These are phyloP conservation scores for Striga asiatica DNA, from an alignment of 257 asterid species.

Conservation along the genomic window DNA sequence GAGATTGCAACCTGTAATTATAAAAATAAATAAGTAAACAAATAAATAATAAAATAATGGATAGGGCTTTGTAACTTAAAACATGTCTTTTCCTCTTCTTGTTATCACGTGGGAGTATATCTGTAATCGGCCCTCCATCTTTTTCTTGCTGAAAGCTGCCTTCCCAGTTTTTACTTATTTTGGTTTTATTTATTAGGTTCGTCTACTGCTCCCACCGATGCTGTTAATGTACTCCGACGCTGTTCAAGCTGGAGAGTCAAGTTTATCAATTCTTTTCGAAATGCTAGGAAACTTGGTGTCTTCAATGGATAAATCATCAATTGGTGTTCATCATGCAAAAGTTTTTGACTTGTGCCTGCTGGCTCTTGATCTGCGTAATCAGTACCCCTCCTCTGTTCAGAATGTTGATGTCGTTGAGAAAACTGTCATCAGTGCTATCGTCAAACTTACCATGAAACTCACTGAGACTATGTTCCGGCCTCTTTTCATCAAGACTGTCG, in stretches of 20 bases:
- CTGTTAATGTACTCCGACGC: conserved; percentile 56
- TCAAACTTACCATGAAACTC: conserved; percentile 65
- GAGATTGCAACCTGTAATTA: too few relatives aligned
- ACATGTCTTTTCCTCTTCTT: too few relatives aligned
- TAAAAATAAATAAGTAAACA: too few relatives aligned
- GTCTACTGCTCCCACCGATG: conserved; percentile 70
- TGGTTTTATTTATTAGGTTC: conserved; percentile 43
- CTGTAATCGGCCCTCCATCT: not conserved
- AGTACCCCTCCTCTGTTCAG: conserved; percentile 41
- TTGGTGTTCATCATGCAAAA: conserved; percentile 55
- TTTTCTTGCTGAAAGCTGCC: not conserved
- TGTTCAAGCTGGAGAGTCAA: conserved; percentile 49
- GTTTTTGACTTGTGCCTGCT: conserved; percentile 71
- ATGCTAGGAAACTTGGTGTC: conserved; percentile 57
- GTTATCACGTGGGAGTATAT: too few relatives aligned
- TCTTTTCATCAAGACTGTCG: conserved; percentile 72
- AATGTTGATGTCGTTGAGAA: conserved; percentile 56
- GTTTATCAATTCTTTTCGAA: conserved; percentile 53
- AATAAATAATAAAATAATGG: too few relatives aligned
- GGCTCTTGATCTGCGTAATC: conserved; percentile 88
- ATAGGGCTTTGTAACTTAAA: too few relatives aligned
- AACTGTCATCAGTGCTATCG: conserved; percentile 49
- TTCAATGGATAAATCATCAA: conserved; percentile 71
- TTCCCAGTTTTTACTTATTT: not conserved
- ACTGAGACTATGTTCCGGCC: conserved; percentile 82